These are phyloP conservation scores for Phanerochaete sordida DNA, from an alignment of 768 basidiomycete species.

Conservation along the genomic window DNA sequence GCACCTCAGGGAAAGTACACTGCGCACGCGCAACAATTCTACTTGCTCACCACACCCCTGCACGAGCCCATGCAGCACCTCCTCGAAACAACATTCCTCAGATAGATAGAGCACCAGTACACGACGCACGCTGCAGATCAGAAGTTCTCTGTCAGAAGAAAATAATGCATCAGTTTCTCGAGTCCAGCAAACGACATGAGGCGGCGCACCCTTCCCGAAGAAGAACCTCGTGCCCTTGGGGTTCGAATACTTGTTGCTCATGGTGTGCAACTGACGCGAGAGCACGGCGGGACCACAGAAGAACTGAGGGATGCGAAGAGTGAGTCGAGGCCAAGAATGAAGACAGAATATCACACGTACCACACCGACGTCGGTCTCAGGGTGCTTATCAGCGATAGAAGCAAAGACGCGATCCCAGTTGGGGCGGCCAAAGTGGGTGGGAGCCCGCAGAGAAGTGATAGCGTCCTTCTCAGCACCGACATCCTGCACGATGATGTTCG, in stretches of 20 bases:
- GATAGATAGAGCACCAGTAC: neutral
- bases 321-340: neutral
- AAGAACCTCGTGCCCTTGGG: slow-evolving; percentile 81
- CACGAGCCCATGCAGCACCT: neutral
- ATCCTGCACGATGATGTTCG: slow-evolving; percentile 90
- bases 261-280: slow-evolving; percentile 67
- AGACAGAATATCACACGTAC: slow-evolving; percentile 36
- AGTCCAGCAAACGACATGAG: neutral
- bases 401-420: slow-evolving; percentile 78
- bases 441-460: slow-evolving; percentile 83
- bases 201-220: slow-evolving; percentile 76
- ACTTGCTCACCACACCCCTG: neutral
- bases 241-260: slow-evolving; percentile 83
- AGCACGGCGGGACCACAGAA: slow-evolving; percentile 83
- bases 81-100: neutral
- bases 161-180: neutral
- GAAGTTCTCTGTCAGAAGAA: slow-evolving; percentile 25
- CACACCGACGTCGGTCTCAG: slow-evolving; percentile 87
- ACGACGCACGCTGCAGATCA: slow-evolving; percentile 4
- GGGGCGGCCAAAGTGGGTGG: slow-evolving; percentile 90
- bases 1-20: neutral
- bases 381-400: slow-evolving; percentile 77
- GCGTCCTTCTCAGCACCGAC: slow-evolving; percentile 93
- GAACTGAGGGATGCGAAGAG: slow-evolving; percentile 38
- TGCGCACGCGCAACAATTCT: neutral